These are phyloP conservation scores for Gossypium stocksii DNA, from an alignment of 345 rosid species.

Conservation along the genomic window DNA sequence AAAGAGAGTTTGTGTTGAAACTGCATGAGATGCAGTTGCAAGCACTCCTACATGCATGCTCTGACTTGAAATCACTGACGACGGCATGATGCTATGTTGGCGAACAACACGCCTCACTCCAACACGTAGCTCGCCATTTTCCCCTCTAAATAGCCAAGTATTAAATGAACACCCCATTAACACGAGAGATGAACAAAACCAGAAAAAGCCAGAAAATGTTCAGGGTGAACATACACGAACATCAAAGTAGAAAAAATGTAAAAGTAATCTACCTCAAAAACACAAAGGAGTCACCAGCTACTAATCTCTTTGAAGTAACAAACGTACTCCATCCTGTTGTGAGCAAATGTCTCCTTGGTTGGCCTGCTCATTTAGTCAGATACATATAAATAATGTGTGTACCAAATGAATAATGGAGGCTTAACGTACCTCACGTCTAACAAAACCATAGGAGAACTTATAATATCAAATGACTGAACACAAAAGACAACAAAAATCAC, in stretches of 20 bases:
- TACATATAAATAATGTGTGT: slow-evolving; percentile 2
- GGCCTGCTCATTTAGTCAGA: slow-evolving; percentile 48
- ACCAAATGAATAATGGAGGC: not conserved
- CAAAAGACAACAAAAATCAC: not conserved
- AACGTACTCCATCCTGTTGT: slow-evolving; percentile 99
- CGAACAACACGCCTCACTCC: slow-evolving; percentile 71
- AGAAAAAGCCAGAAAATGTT: not conserved
- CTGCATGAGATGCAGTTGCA: slow-evolving; percentile 88
- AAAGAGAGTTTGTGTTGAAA: slow-evolving; percentile 62
- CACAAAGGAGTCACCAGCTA: slow-evolving; percentile 83
- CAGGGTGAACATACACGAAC: not conserved
- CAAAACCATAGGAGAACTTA: not conserved
- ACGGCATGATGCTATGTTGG: slow-evolving; percentile 67
- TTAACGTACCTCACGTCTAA: not conserved
- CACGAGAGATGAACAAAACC: slow-evolving; percentile 3
- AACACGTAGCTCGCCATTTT: slow-evolving; percentile 65
- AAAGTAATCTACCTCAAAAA: slow-evolving; percentile 56
- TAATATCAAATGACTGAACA: not conserved
- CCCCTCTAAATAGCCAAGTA: slow-evolving; percentile 45
- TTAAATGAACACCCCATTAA: not conserved
- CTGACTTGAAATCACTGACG: slow-evolving; percentile 88
- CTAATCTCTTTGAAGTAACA: slow-evolving; percentile 81
- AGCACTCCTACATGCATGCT: slow-evolving; percentile 97
- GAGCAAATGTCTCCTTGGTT: slow-evolving; percentile 90
- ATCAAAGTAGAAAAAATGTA: not conserved